These are phyloP conservation scores for Sanghuangporus baumii DNA, from an alignment of 1,284 basidiomycete genomes.

Conservation along the genomic window DNA sequence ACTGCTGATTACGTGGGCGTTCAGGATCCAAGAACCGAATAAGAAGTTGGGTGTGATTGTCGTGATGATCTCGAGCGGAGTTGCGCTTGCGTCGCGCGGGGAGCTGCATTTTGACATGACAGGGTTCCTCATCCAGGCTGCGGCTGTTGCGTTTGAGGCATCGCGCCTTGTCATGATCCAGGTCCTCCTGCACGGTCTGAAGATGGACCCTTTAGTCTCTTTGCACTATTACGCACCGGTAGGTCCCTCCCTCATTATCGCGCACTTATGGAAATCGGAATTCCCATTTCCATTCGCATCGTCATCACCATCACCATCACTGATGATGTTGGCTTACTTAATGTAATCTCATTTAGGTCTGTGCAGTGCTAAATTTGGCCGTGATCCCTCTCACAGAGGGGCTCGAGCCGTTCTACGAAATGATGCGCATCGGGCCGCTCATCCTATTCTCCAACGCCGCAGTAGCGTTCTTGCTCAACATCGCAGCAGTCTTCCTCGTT, in stretches of 20 bases:
- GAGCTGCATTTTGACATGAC: conserved; percentile 82
- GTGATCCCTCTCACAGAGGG: conserved; percentile 90
- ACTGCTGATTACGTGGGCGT: conserved; percentile 88
- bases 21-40: conserved; percentile 86
- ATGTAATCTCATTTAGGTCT: conserved; percentile 43
- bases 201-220: conserved; percentile 96
- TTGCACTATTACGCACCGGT: conserved; percentile 94
- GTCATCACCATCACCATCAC: neutral
- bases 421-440: conserved; percentile 64
- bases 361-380: conserved; percentile 82
- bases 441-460: conserved; percentile 81
- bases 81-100: conserved; percentile 84
- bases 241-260: neutral
- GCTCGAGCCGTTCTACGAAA: conserved; percentile 77
- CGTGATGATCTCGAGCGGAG: conserved; percentile 87
- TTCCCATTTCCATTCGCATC: neutral
- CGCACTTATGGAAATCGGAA: neutral
- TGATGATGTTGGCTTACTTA: neutral
- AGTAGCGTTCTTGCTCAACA: conserved; percentile 88
- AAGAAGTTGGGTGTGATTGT: conserved; percentile 79
- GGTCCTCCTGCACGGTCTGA: conserved; percentile 89
- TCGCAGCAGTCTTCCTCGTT: conserved; percentile 93
- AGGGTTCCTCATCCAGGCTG: conserved; percentile 83
- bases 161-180: conserved; percentile 96
- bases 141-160: conserved; percentile 84